These are phyloP conservation scores for Naematelia encephala DNA, from an alignment of 768 basidiomycete species.

Conservation along the genomic window DNA sequence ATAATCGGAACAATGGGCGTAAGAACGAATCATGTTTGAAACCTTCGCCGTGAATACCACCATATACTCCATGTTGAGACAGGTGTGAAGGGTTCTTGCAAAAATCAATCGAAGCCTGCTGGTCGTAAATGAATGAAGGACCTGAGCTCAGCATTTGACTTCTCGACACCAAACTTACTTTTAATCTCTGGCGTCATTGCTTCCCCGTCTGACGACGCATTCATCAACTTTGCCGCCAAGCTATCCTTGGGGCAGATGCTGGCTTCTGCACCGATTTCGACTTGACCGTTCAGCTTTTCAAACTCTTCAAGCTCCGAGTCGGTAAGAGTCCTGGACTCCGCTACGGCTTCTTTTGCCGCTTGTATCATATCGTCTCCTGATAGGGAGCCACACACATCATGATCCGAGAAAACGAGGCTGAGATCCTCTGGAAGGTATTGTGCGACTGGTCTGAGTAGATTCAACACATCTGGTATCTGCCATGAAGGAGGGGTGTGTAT, in stretches of 20 bases:
- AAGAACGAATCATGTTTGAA: constrained; percentile 40
- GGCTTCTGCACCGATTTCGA: constrained; percentile 20
- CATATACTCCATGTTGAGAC: constrained; percentile 39
- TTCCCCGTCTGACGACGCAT: constrained; percentile 13
- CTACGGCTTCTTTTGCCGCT: constrained; percentile 25
- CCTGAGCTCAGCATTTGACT: background rate
- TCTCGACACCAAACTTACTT: constrained; percentile 9
- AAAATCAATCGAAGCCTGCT: constrained; percentile 35
- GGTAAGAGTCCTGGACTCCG: constrained; percentile 25
- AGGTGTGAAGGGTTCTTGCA: constrained; percentile 39
- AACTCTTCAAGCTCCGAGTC: constrained; percentile 32
- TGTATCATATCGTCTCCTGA: constrained; percentile 40
- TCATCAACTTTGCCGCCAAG: constrained; percentile 23
- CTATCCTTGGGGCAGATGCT: constrained; percentile 43
- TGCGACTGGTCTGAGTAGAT: constrained; percentile 38
- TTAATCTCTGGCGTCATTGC: background rate
- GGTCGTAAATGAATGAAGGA: constrained; percentile 42
- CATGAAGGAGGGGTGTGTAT: constrained; percentile 20
- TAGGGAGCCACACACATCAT: constrained; percentile 46
- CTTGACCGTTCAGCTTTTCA: constrained; percentile 39
- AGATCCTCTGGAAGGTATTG: constrained; percentile 32
- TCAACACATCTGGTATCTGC: constrained; percentile 38
- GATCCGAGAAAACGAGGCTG: constrained; percentile 43
- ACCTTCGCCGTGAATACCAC: too few species aligned
- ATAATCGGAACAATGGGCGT: constrained; percentile 47